Conservation (phyloP, 75 land plant genomes). For the Adiantum capillusveneris region DNA sequence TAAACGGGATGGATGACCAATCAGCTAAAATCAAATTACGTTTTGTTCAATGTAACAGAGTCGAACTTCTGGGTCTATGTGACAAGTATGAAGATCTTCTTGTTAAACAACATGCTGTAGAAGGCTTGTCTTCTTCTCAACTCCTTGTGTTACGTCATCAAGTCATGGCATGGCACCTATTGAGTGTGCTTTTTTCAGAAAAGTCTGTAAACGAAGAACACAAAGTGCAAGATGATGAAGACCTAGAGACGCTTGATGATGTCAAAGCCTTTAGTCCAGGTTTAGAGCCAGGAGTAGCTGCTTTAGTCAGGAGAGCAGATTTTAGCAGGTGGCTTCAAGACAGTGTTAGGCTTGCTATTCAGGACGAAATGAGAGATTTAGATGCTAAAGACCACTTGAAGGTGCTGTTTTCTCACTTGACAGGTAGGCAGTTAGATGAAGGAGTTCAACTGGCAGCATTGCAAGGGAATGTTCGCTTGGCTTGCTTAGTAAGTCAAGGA, state of each 20-base stretch:
- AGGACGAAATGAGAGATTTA: conserved; percentile 50
- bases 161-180: conserved; percentile 77
- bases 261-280: conserved; percentile 29
- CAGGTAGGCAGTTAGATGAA: conserved; percentile 79
- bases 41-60: conserved; percentile 42
- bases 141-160: conserved; percentile 64
- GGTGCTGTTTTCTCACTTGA: conserved; percentile 71
- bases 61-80: conserved; percentile 54
- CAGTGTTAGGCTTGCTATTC: conserved; percentile 70
- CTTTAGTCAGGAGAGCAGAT: conserved; percentile 69
- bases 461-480: conserved; percentile 81
- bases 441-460: conserved; percentile 73
- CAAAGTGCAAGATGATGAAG: conserved; percentile 22
- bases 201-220: conserved; percentile 32
- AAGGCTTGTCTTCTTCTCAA: conserved; percentile 48
- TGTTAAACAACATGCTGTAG: conserved; percentile 60
- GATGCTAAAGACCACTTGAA: conserved; percentile 44
- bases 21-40: conserved; percentile 50
- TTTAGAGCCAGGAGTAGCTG: conserved; percentile 52
- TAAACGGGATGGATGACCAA: conserved; percentile 31
- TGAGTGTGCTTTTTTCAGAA: conserved; percentile 76
- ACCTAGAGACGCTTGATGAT: conserved; percentile 49
- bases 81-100: conserved; percentile 53
- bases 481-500: conserved; percentile 81
- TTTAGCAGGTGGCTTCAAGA: conserved; percentile 95